These are phyloP conservation scores for Euclidium syriacum DNA, from an alignment of 345 rosid genomes.

Conservation along the genomic window DNA sequence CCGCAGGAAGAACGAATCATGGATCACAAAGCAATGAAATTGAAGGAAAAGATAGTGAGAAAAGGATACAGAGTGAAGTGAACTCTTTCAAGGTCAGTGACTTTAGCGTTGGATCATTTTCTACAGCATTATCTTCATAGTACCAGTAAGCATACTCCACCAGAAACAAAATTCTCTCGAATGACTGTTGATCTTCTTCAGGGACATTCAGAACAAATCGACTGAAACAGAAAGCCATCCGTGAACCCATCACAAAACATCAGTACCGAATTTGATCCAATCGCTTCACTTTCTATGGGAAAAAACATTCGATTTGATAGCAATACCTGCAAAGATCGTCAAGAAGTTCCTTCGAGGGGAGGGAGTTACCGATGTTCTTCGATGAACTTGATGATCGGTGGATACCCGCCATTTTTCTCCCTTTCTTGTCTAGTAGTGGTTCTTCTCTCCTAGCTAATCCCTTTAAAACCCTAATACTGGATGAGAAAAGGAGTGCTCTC, in stretches of 20 bases:
- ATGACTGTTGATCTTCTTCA: conserved; percentile 93
- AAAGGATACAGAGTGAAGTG: conserved; percentile 82
- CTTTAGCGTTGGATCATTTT: conserved; percentile 84
- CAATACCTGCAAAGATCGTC: conserved; percentile 97
- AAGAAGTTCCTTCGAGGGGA: conserved; percentile 94
- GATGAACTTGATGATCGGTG: conserved; percentile 65
- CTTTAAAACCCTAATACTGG: conserved; percentile 28
- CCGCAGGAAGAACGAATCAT: background rate
- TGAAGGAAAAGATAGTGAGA: background rate
- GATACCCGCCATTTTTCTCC: conserved; percentile 50
- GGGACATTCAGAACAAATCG: conserved; percentile 98
- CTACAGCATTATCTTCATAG: conserved; percentile 94
- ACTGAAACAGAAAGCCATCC: conserved; percentile 40
- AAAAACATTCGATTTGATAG: background rate
- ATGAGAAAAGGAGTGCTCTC: conserved; percentile 1
- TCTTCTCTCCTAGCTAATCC: conserved; percentile 6
- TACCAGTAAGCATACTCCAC: conserved; percentile 99
- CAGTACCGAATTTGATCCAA: conserved; percentile 6
- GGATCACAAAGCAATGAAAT: background rate
- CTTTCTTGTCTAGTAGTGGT: background rate
- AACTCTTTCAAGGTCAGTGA: conserved; percentile 87
- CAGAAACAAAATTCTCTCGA: conserved; percentile 91
- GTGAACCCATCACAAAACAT: background rate
- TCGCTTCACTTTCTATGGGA: background rate
- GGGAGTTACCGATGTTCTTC: conserved; percentile 66